Percentiles rank a stretch among this genome's conserved stretches.
Evolutionary conservation across 163 green algal genomes (phyloP).

Genomic region (Chlorella variabilis): DNA sequence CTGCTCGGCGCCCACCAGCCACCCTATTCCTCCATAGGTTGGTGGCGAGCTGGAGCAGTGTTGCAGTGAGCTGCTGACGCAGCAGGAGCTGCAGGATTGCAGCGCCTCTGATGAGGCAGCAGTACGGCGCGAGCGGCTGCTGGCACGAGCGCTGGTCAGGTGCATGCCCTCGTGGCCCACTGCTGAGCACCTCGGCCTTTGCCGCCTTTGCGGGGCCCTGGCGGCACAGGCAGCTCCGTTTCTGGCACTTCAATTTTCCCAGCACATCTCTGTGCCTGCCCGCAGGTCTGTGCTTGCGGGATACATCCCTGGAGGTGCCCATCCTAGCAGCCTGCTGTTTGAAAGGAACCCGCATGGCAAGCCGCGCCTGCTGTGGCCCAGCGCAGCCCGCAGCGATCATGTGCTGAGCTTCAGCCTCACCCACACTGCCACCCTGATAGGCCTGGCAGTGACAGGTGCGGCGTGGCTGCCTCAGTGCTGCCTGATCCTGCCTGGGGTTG

Average conservation of each 20-base stretch:
- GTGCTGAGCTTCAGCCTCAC: slow-evolving; percentile 76
- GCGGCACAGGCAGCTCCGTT: too few relatives aligned
- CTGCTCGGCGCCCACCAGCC: background rate
- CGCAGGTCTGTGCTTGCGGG: slow-evolving; percentile 47
- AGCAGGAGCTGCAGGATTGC: slow-evolving; percentile 50
- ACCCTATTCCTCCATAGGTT: too few relatives aligned
- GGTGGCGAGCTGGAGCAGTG: background rate
- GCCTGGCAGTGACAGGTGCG: slow-evolving; percentile 33
- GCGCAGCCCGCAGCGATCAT: background rate
- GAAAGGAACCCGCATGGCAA: slow-evolving; percentile 58
- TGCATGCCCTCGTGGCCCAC: background rate
- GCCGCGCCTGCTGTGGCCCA: slow-evolving; percentile 45
- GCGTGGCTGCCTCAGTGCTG: background rate
- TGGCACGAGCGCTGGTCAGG: slow-evolving; percentile 60
- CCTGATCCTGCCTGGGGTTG: background rate
- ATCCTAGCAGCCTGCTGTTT: slow-evolving; percentile 50
- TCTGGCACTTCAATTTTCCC: background rate
- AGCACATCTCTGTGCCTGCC: background rate
- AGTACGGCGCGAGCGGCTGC: slow-evolving; percentile 52
- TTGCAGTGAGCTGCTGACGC: slow-evolving; percentile 46
- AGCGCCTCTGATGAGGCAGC: slow-evolving; percentile 10
- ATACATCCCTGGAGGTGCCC: slow-evolving; percentile 33
- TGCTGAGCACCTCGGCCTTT: too few relatives aligned
- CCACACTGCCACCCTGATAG: slow-evolving; percentile 64
- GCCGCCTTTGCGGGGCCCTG: too few relatives aligned